Base-by-base conservation (phyloP, 371 early-diverging fungal species). In the Umbelopsis sp. region DNA sequence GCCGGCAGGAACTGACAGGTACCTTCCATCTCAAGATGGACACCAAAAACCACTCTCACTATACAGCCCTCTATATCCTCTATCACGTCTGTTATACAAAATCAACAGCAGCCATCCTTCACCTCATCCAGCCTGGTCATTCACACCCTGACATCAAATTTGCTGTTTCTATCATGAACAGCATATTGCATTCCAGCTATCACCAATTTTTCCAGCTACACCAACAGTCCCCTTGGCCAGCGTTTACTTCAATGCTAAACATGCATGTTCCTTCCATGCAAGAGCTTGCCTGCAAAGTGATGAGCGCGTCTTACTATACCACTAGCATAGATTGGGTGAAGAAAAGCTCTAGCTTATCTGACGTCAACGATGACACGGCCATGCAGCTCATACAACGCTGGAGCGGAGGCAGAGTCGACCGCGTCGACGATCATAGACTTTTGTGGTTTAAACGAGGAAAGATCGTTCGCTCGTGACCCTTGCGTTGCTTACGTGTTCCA, bases 11-110 rank as follows among this genome's bases (percentile, higher is more conserved):
- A 22, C 22, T 41, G 41, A 41, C 41, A 2, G 4, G 41, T 10
- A 41, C 7, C 2, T 41, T 7, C 41, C 41, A 41, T 41, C 41
- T 41, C 41, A 41, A 41, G 41, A 10, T 41, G 12, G 7, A 3
- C 1, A 1, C 12, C 10, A 41, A 41, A 35, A 57, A 57, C 8
- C 57, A 29, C 12, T 11, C 29, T 18, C 57, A 57, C 32, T 57
- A 57, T 18, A 57, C 35, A 16, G 57, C 57, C 4, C 18, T 57
- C 29, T 57, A 57, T 57, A 57, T 35, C 18, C 57, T 57, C 12
- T 57, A 57, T 18, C 57, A 57, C 18, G 57, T 35, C 18, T 57
- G 57, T 35, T 57, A 57, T 37, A 57, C 57, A 11, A 24, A 57
- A 3, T 35, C 57, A 16, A 4, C 35, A 16, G 25, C 57, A 14